These are phyloP conservation scores for Aphanomyces euteiches DNA, from an alignment of 352 stramenopile species.

Conservation along the genomic window DNA sequence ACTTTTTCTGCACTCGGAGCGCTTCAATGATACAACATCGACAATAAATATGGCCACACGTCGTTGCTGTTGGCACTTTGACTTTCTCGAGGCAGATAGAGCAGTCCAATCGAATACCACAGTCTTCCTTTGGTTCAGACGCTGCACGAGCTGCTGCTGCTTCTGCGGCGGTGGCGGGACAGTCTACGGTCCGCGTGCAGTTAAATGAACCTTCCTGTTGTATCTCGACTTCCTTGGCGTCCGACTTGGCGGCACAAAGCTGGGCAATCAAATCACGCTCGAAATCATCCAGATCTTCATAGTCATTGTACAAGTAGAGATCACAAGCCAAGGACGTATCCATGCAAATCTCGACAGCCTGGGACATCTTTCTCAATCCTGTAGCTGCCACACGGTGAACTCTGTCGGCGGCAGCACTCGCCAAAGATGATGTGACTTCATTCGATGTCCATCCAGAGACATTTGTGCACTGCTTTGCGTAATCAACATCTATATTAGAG, in stretches of 20 bases:
- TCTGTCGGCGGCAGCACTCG: no score
- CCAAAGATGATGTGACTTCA: no score
- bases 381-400: neutral
- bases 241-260: neutral
- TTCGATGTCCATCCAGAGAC: no score
- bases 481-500: no score
- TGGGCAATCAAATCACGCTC: slow-evolving; percentile 6
- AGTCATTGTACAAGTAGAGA: slow-evolving; percentile 18
- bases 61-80: slow-evolving; percentile 67
- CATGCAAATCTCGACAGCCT: slow-evolving; percentile 2
- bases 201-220: neutral
- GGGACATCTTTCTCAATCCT: neutral
- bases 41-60: slow-evolving; percentile 88
- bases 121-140: neutral
- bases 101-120: slow-evolving; percentile 42
- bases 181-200: neutral
- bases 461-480: no score
- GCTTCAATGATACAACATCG: slow-evolving; percentile 88
- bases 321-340: slow-evolving; percentile 9
- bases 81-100: slow-evolving; percentile 79
- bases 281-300: slow-evolving; percentile 12
- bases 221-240: neutral
- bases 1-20: slow-evolving; percentile 86
- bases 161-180: neutral
- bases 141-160: neutral